phyloP scores from a whole-genome alignment of 257 asterid genomes.

The Solanum acaule region DNA sequence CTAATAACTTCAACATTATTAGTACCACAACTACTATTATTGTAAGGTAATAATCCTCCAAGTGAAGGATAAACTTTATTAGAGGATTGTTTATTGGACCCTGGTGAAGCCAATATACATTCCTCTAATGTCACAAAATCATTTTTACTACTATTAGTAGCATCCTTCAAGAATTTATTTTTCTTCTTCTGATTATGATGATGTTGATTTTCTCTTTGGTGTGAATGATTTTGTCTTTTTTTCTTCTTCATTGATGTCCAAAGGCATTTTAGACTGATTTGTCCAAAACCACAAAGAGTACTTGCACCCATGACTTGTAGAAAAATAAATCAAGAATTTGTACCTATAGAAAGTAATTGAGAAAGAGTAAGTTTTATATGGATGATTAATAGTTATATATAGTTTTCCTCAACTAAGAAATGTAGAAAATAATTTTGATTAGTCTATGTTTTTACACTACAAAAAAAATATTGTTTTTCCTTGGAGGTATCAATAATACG shows the following conservation, averaged over 20 bases:
- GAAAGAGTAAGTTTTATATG: not conserved
- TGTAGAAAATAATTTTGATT: not conserved
- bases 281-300: constrained; percentile 21
- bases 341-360: not conserved
- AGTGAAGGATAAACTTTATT: constrained; percentile 34
- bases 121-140: constrained; percentile 27
- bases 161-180: not conserved
- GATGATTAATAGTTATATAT: not conserved
- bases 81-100: constrained; percentile 9
- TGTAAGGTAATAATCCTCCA: not conserved
- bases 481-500: not conserved
- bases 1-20: not conserved
- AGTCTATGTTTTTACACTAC: not conserved
- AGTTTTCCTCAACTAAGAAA: not conserved
- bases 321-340: not conserved
- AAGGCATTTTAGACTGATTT: constrained; percentile 11
- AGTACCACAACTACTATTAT: not conserved
- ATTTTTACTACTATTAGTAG: not conserved
- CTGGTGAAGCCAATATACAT: constrained; percentile 37
- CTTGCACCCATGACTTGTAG: constrained; percentile 16
- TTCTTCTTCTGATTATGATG: not conserved
- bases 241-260: constrained; percentile 7
- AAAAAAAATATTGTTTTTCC: not conserved
- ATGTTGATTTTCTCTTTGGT: constrained; percentile 2
- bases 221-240: not conserved